Conservation (phyloP, 371 early-diverging fungal genomes). For the Dichotomocladium elegans region DNA sequence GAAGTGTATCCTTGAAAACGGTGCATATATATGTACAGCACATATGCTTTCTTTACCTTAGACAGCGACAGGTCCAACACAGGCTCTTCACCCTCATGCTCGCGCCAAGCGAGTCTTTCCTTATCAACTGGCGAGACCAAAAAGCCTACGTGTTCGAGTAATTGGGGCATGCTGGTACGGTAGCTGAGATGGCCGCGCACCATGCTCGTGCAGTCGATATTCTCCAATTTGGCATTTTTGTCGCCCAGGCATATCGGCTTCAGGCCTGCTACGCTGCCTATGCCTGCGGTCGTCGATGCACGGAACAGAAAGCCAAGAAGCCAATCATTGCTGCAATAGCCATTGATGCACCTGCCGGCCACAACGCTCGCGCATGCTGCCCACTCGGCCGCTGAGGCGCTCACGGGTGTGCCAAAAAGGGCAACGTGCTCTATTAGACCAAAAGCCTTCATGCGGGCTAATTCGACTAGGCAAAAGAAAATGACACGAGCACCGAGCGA, state of each 20-base stretch:
- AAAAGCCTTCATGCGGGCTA: constrained; percentile 74
- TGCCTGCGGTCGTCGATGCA: constrained; percentile 62
- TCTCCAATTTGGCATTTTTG: constrained; percentile 55
- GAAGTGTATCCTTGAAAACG: background rate
- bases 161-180: constrained; percentile 73
- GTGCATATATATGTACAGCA: background rate
- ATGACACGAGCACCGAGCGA: constrained; percentile 93
- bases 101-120: constrained; percentile 19
- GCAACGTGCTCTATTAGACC: constrained; percentile 89
- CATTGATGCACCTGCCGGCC: constrained; percentile 87
- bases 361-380: constrained; percentile 75
- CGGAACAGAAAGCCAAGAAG: constrained; percentile 90
- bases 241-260: constrained; percentile 63
- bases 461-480: constrained; percentile 84
- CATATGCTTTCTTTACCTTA: no score
- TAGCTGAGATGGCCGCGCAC: constrained; percentile 89
- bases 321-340: constrained; percentile 88
- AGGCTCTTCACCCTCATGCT: background rate
- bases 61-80: constrained; percentile 1
- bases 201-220: constrained; percentile 76
- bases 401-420: constrained; percentile 84
- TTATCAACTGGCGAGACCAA: constrained; percentile 71
- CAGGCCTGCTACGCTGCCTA: constrained; percentile 81
- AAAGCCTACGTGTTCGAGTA: constrained; percentile 79
- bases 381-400: constrained; percentile 78